Base-by-base conservation (phyloP, 208 protist genomes). In the Borovskyia barvae region DNA sequence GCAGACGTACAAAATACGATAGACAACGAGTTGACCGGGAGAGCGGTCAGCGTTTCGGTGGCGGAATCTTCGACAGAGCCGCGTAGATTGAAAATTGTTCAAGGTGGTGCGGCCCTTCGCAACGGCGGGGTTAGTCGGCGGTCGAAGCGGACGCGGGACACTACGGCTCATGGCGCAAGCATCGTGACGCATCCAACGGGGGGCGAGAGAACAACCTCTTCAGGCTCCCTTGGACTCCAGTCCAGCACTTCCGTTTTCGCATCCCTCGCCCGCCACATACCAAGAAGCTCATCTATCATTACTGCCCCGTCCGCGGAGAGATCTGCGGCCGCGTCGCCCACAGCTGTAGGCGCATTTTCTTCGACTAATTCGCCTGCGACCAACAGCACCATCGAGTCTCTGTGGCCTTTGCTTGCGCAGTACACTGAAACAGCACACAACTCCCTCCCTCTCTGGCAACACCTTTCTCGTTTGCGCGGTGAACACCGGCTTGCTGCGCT, bases 381-480 rank as follows among this genome's bases (percentile, higher is more conserved):
- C 35, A 39, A 14, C 35, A 8, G 11, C 1, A 20, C 53, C 7
- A 17, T 59, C 22, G 40, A 59, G 24, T 4, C 40, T 19, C 39
- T 69, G 15, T 69, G 63, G 63, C 22, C 25, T 1, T 22, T 49
- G n/a, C 53, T 69, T 17, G 53, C 63, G 25, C 22, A 43, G 6
- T 54, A 54, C 46, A 61, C 63, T 0, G 63, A 55, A 19, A 54
- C 53, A 7, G 52, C 53, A 20, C 53, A 51, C 19, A 54, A 47
- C 3, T 61, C 61, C 7, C 30, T 59, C n/a, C 46, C 63, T 36
- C 63, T 69, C 37, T 69, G 63, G 63, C 41, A 69, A 32, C 39
- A 37, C n/a, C 63, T 69, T 42, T 32, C 19, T 28, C 35, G 24
- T n/a, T 36, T 69, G 24, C 53, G 37, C 37, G 53, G 46, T 20